Evolutionary conservation across 495 filamentous ascomycete species (phyloP), one percentile per base, ranked within the genome.

Genomic region (Hyaloscypha bicolor): DNA sequence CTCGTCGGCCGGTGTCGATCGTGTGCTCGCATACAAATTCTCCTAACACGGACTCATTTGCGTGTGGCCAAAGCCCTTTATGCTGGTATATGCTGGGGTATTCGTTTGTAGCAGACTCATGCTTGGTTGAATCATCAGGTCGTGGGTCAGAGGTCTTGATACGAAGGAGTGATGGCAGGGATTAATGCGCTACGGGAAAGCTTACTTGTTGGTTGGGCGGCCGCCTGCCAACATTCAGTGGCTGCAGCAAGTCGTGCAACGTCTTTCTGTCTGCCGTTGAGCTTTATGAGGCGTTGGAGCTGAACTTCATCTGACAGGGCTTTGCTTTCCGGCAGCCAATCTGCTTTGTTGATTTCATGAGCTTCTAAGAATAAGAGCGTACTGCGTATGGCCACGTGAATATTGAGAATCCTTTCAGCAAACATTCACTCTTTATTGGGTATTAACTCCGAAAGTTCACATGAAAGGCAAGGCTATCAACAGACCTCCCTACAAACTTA

Each of bases 91-190:
- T 48, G 42, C 9, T 48, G 42, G 9, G 42, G 12, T 21, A 21
- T 35, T 63, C 64, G 51, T 67, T 58, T 63, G 31, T 32, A 63
- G 51, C 37, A 67, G 48, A 62, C 65, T 16, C 65, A 67, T 67
- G 55, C 9, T 67, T 59, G 30, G 22, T 32, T 56, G n/a, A 56
- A 56, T 25, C 53, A 56, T 9, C 22, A 29, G 22, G 21, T 56
- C 21, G 22, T 25, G 19, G 51, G 19, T 53, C 51, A 8, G 53
- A 56, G 53, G 53, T 32, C 6, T 48, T 19, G 16, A 37, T 8
- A 37, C 6, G 35, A 12, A 37, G 35, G 8, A 37, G 8, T 37
- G 35, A 12, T 25, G 35, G 35, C 12, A 37, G 35, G 35, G 35
- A 37, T 37, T 37, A 37, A 37, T 12, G 35, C 35, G 35, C 35